Percentiles rank a stretch among this genome's conserved stretches.
Evolutionary conservation across 768 basidiomycete genomes (phyloP).

Genomic region (Phylloporus arenicola): DNA sequence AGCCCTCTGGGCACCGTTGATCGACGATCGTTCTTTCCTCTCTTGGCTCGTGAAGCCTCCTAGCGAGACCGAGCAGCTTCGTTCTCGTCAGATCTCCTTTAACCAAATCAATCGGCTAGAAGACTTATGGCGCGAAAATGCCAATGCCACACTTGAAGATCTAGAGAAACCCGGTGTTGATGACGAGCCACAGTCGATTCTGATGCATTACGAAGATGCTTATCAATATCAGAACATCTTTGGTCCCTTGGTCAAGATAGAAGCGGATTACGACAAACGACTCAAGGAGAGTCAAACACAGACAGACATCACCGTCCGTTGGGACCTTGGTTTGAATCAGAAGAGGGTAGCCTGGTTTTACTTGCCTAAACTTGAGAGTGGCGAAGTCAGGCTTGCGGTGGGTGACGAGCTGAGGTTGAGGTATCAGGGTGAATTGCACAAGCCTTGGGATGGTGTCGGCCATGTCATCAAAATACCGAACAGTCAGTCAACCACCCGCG

Average conservation of each 20-base stretch:
- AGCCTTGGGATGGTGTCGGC: constrained; percentile 95
- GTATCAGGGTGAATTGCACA: constrained; percentile 85
- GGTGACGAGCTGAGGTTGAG: constrained; percentile 92
- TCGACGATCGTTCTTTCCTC: constrained; percentile 97
- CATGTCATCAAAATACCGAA: constrained; percentile 99
- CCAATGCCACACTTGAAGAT: constrained; percentile 90
- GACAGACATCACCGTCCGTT: constrained; percentile 90
- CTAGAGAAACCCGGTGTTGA: constrained; percentile 96
- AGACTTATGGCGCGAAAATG: constrained; percentile 96
- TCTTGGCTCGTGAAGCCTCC: constrained; percentile 99
- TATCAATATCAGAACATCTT: constrained; percentile 99
- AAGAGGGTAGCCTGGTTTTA: constrained; percentile 98
- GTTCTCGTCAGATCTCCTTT: constrained; percentile 95
- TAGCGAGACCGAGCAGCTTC: constrained; percentile 90
- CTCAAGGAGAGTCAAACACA: constrained; percentile 99
- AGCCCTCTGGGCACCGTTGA: constrained; percentile 94
- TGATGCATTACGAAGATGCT: constrained; percentile 93
- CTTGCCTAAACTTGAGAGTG: constrained; percentile 95
- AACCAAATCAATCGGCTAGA: constrained; percentile 96
- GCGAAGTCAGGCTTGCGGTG: constrained; percentile 93
- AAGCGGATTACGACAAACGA: constrained; percentile 97
- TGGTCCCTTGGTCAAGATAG: constrained; percentile 98
- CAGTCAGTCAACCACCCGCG: constrained; percentile 50
- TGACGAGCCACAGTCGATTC: constrained; percentile 91
- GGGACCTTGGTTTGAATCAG: constrained; percentile 98